Conservation (phyloP, 441 rosid genomes). For the Aleurites moluccanus region DNA sequence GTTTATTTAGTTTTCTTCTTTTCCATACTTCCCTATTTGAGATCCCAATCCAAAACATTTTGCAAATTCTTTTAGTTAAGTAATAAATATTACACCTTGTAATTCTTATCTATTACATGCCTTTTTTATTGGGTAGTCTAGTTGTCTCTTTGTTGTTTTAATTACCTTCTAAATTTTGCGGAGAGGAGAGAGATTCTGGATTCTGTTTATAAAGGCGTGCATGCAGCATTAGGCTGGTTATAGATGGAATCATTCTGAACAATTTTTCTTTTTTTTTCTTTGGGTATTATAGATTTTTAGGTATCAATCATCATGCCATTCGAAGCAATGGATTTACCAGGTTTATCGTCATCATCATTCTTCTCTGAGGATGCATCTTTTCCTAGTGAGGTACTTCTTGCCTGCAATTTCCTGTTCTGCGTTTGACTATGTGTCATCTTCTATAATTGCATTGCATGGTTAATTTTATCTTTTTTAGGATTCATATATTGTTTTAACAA, state of each 20-base stretch:
- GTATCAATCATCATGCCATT: conserved; percentile 39
- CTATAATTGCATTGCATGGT: background rate
- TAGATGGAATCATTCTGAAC: background rate
- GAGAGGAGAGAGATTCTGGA: background rate
- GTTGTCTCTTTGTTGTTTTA: background rate
- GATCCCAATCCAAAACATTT: conserved; percentile 24
- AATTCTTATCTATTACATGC: conserved; percentile 12
- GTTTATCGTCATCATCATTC: conserved; percentile 38
- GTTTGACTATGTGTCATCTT: background rate
- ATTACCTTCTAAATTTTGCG: conserved; percentile 13
- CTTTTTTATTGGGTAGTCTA: background rate
- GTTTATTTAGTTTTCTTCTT: conserved; percentile 4
- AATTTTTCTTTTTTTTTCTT: background rate
- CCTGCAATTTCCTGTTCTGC: conserved; percentile 15
- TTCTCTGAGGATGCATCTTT: conserved; percentile 37
- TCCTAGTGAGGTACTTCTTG: conserved; percentile 41
- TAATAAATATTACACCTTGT: conserved; percentile 1
- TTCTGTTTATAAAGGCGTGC: background rate
- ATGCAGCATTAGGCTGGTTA: conserved; percentile 9
- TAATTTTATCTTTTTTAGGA: conserved; percentile 2
- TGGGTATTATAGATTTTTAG: conserved; percentile 1
- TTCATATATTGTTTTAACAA: background rate
- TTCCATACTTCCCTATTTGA: conserved; percentile 11
- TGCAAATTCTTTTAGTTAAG: background rate
- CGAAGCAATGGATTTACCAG: conserved; percentile 38